Evolutionary conservation across 345 rosid genomes (phyloP).

Genomic region (Aquilaria yunnanensis): DNA sequence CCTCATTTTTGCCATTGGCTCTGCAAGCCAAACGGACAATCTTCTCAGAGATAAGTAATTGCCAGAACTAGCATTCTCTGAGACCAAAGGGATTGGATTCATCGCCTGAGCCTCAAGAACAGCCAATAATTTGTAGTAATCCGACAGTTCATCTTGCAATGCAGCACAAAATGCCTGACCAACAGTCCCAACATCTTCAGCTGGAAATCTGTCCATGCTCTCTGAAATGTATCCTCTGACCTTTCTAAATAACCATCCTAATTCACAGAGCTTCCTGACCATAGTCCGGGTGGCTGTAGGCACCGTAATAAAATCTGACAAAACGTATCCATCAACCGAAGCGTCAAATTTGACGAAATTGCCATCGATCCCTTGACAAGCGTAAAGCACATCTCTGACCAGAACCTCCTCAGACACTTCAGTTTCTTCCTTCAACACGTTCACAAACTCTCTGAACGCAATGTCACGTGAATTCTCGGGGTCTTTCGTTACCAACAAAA

Average conservation of each 20-base stretch:
- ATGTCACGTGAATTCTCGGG: conserved; percentile 71
- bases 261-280: conserved; percentile 81
- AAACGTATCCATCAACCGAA: conserved; percentile 58
- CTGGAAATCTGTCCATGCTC: conserved; percentile 74
- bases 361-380: conserved; percentile 95
- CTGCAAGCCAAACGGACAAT: conserved; percentile 85
- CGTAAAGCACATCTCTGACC: conserved; percentile 88
- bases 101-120: conserved; percentile 85
- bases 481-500: conserved; percentile 60
- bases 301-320: conserved; percentile 53
- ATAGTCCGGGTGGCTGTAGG: conserved; percentile 64
- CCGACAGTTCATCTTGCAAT: conserved; percentile 80
- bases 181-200: conserved; percentile 82
- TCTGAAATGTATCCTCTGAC: conserved; percentile 61
- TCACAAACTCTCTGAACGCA: conserved; percentile 70
- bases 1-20: conserved; percentile 96
- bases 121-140: conserved; percentile 83
- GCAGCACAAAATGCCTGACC: conserved; percentile 98
- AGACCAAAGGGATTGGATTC: conserved; percentile 90
- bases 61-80: conserved; percentile 51
- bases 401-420: conserved; percentile 85
- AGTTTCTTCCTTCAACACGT: conserved; percentile 76
- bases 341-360: conserved; percentile 65
- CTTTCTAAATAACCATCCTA: conserved; percentile 95
- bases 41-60: conserved; percentile 88